Evolutionary conservation across 2,329 filamentous ascomycete species (phyloP), one percentile per base, ranked within the genome.

Genomic region (Monilinia fructicola): DNA sequence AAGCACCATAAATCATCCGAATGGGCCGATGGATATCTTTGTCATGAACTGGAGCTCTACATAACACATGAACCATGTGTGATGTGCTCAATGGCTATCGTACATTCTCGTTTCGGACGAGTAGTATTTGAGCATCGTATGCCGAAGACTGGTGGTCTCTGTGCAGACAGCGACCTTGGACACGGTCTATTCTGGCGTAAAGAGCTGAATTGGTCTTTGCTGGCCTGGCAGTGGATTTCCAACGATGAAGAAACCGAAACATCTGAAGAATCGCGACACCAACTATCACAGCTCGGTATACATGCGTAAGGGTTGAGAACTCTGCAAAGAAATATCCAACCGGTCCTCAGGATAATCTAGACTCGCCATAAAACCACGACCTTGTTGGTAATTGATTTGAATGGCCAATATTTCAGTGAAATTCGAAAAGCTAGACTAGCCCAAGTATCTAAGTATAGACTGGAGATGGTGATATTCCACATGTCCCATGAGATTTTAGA

Each of bases 41-140:
- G 94, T 79, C 92, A 96, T 71, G 91, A 92, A 65, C 84, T 99
- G 40, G 94, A 98, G 78, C 85, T 99, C 66, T 98, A 97, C 79
- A 83, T 96, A 68, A 97, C 93, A 2, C 93, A 98, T 75, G 95
- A 99, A 79, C 95, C 95, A 6, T 99, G 95, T 76, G 86, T 96
- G 68, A 96, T 96, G 86, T 99, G 95, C 79, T 92, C 91, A 46
- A 98, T 98, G 95, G 95, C 92, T 1, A 90, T 98, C 72, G 83
- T 98, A 28, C 93, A 98, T 76, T 97, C 94, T 11, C 87, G 95
- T 61, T 97, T 99, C 83, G 89, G 91, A 54, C 88, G 90, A 64
- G 90, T 93, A 62, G 84, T 96, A 50, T 96, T 97, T 78, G 87
- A 86, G 70, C 84, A 88, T 69, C 86, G 91, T 65, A 95, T 96